Base-by-base conservation (phyloP, 495 filamentous ascomycete genomes). In the Evernia prunastri region DNA sequence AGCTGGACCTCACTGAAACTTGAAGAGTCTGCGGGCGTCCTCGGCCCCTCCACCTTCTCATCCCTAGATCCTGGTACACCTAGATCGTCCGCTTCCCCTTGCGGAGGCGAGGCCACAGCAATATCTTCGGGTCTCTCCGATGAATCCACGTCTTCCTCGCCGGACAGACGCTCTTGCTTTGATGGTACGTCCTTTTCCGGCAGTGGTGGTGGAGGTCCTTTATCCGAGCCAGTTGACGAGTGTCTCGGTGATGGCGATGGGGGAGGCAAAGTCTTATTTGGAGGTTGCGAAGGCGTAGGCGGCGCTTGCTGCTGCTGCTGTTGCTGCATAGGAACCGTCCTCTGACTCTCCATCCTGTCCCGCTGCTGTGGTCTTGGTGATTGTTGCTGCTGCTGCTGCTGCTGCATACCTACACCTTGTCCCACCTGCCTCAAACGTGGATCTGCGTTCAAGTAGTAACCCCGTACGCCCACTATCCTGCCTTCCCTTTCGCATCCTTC, bases 371-470 rank as follows among this genome's bases (percentile, higher is more conserved):
- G 64, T 58, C 54, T 56, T 31, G 37, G 65, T 43, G 39, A 20
- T 45, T 49, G 61, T 53, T 63, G 61, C 35, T 47, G 67, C 43
- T 47, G 31, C 45, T 53, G 65, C 36, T 64, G 62, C 40, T 66
- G 63, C 64, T 71, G 74, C 31, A 71, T 58, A 4, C 66, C 68
- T 43, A 71, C 69, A 0, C 74, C 70, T 43, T 72, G 79, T 18
- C 85, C 84, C 15, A 88, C 75, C 59, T 85, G 81, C 60, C 86
- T 74, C 45, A 84, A 71, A 70, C 84, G 81, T 20, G 88, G 88
- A 71, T 92, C 89, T 10, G 91, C 94, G 74, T 94, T 91, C 9
- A 99, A 79, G 74, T 99, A 99, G 73, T 96, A 99, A 63, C 89
- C 90, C 61, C 95, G 85, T 37, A 97, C 95, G 47, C 93, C 91